Evolutionary conservation across 2,329 filamentous ascomycete species (phyloP).

Genomic region (Aspergillus novofumigatus): DNA sequence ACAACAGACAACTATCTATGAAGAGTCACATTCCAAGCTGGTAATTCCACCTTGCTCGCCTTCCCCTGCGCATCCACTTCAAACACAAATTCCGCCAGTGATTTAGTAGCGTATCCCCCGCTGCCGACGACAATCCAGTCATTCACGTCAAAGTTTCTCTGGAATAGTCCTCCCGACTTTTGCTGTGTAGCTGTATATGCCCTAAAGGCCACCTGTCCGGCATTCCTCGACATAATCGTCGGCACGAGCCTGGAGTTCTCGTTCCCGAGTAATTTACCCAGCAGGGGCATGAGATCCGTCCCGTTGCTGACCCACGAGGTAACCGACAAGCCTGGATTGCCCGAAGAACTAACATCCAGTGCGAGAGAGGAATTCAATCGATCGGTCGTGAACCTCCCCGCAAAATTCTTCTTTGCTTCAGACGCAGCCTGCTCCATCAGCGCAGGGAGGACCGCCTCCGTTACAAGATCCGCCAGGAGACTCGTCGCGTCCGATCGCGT

Average conservation of each 20-base stretch:
- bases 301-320: constrained; percentile 28
- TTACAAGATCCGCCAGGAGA: constrained; percentile 24
- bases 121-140: constrained; percentile 10
- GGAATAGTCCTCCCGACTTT: constrained; percentile 8
- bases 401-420: constrained; percentile 25
- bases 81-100: not conserved
- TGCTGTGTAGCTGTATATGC: constrained; percentile 9
- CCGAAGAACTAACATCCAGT: constrained; percentile 12
- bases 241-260: constrained; percentile 17
- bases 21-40: not conserved
- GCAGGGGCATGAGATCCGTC: constrained; percentile 19
- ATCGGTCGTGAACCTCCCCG: constrained; percentile 24
- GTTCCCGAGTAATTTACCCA: constrained; percentile 1
- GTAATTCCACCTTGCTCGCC: not conserved
- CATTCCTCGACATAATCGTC: constrained; percentile 9
- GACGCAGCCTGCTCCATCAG: constrained; percentile 26
- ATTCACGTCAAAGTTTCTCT: constrained; percentile 15
- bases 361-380: constrained; percentile 25
- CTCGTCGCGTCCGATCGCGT: constrained; percentile 6
- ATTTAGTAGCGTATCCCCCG: not conserved
- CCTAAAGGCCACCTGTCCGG: constrained; percentile 18
- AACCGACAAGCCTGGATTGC: constrained; percentile 22
- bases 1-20: not conserved
- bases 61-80: not conserved
- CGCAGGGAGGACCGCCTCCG: constrained; percentile 27